These are phyloP conservation scores for Exophiala sp. DNA, from an alignment of 2,329 filamentous ascomycete genomes.

Conservation along the genomic window DNA sequence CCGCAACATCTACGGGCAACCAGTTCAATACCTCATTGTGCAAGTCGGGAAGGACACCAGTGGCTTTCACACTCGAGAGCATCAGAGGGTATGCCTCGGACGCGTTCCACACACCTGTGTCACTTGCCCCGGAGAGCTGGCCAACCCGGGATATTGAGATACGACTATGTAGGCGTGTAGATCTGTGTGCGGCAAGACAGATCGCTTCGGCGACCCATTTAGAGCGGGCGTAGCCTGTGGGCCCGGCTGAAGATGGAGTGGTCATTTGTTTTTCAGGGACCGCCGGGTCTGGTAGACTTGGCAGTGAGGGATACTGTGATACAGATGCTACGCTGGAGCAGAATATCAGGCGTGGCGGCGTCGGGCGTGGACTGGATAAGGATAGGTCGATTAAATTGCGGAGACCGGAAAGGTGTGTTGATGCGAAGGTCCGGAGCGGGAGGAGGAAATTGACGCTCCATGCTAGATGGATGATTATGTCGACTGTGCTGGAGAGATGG, in stretches of 20 bases:
- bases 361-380: constrained; percentile 28
- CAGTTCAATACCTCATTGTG: constrained; percentile 41
- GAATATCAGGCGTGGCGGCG: constrained; percentile 42
- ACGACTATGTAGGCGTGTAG: constrained; percentile 25
- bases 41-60: constrained; percentile 46
- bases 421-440: constrained; percentile 53
- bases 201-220: constrained; percentile 59
- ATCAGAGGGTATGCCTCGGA: constrained; percentile 54
- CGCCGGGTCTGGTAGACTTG: neutral
- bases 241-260: constrained; percentile 33
- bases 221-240: constrained; percentile 55
- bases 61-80: constrained; percentile 42
- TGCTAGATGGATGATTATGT: constrained; percentile 59
- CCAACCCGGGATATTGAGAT: constrained; percentile 50
- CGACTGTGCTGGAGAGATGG: constrained; percentile 42
- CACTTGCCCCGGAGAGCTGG: constrained; percentile 50
- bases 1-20: constrained; percentile 45
- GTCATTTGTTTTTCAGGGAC: constrained; percentile 19
- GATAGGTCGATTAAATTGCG: constrained; percentile 49
- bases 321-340: constrained; percentile 53
- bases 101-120: constrained; percentile 50
- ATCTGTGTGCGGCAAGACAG: constrained; percentile 37
- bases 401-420: constrained; percentile 51
- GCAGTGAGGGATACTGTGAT: constrained; percentile 8
- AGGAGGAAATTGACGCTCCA: constrained; percentile 65